Conservation (phyloP, 768 basidiomycete genomes). For the Mrakia hoshinonis region DNA sequence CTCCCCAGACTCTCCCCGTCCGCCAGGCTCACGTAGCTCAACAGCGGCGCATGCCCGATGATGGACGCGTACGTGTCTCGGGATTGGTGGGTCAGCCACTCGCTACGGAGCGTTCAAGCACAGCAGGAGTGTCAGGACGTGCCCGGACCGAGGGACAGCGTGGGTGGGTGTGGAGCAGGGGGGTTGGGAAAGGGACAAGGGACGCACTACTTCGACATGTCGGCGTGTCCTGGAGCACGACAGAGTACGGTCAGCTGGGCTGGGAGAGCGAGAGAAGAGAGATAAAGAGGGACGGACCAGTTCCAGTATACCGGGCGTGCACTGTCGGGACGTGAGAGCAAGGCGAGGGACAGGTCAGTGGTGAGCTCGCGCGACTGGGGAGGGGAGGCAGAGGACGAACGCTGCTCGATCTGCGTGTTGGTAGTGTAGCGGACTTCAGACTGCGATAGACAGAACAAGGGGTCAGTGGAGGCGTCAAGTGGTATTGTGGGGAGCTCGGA, state of each 20-base stretch:
- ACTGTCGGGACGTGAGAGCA: slow-evolving; percentile 47
- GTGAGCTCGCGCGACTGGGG: background rate
- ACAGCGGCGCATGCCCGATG: slow-evolving; percentile 76
- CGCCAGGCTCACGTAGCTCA: slow-evolving; percentile 81
- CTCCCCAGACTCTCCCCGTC: slow-evolving; percentile 89
- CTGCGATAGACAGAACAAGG: background rate
- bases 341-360: slow-evolving; percentile 18
- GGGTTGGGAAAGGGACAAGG: background rate
- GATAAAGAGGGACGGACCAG: slow-evolving; percentile 51
- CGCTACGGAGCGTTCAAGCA: slow-evolving; percentile 47
- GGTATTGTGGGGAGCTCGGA: too few relatives aligned
- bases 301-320: slow-evolving; percentile 91
- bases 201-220: slow-evolving; percentile 86
- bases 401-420: slow-evolving; percentile 8
- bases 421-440: slow-evolving; percentile 10
- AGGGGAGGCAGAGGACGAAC: background rate
- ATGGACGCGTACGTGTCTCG: slow-evolving; percentile 90
- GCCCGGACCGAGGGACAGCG: background rate
- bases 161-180: background rate
- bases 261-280: background rate
- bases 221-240: slow-evolving; percentile 69
- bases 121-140: background rate
- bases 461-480: background rate
- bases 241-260: too few relatives aligned
- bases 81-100: slow-evolving; percentile 96